phyloP scores from a whole-genome alignment of 108 stramenopile genomes.

The Cyclotella choctawhatcheeana region DNA sequence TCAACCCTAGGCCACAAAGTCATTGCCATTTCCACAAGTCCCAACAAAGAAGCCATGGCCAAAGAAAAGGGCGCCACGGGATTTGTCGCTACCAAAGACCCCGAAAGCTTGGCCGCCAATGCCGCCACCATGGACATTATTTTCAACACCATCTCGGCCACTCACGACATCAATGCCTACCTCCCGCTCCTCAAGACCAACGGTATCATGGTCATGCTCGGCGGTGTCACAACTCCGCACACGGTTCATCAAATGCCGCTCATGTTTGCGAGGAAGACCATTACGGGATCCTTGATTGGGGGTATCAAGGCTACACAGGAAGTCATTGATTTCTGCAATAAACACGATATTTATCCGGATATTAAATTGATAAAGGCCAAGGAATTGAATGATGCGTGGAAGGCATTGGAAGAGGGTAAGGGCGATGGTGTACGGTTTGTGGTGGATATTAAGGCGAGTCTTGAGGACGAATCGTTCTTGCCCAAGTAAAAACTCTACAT shows the following conservation, averaged over 20 bases:
- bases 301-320: slow-evolving; percentile 53
- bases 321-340: slow-evolving; percentile 53
- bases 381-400: slow-evolving; percentile 6
- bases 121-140: slow-evolving; percentile 8
- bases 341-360: slow-evolving; percentile 39
- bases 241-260: not conserved
- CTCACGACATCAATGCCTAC: slow-evolving; percentile 1
- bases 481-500: slow-evolving; percentile 3
- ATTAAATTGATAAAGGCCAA: slow-evolving; percentile 33
- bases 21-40: not conserved
- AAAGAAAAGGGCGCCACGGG: slow-evolving; percentile 4
- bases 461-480: slow-evolving; percentile 5
- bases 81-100: not conserved
- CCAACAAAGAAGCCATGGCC: slow-evolving; percentile 7
- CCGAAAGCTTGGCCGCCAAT: not conserved
- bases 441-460: slow-evolving; percentile 5
- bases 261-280: not conserved
- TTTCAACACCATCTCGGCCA: slow-evolving; percentile 2
- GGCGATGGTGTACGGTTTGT: not conserved
- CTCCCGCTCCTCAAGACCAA: slow-evolving; percentile 4
- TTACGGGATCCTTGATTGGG: slow-evolving; percentile 36
- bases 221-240: slow-evolving; percentile 1
- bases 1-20: slow-evolving; percentile 1
- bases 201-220: not conserved
- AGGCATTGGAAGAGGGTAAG: not conserved